A percentile compares a stretch with the other conserved stretches of the same genome.
phyloP scores from a whole-genome alignment of 768 basidiomycete genomes.

The Lactifluus pinguis region DNA sequence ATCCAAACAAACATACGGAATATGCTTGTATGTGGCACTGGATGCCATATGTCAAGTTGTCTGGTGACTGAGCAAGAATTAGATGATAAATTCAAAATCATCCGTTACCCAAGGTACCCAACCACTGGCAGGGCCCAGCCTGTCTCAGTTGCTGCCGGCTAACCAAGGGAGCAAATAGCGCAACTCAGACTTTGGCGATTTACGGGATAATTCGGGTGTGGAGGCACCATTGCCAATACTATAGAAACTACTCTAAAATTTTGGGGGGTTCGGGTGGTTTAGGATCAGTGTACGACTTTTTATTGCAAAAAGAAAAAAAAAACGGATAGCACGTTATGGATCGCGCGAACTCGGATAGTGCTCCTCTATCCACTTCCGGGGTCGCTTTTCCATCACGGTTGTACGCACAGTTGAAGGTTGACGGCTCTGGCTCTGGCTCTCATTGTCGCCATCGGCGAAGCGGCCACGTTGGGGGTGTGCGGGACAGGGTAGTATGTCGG shows the following conservation, averaged over 20 bases:
- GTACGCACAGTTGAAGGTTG: conserved; percentile 22
- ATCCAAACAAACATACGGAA: no score
- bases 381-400: conserved; percentile 47
- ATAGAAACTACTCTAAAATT: neutral
- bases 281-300: neutral
- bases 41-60: no score
- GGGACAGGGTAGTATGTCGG: conserved; percentile 72
- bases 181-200: no score
- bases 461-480: conserved; percentile 51
- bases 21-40: no score
- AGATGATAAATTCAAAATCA: no score
- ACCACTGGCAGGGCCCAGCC: no score
- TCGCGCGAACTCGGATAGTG: conserved; percentile 26
- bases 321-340: neutral
- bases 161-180: no score
- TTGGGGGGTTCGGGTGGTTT: neutral
- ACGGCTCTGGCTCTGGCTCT: conserved; percentile 7
- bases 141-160: no score
- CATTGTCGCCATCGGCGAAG: conserved; percentile 44
- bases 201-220: neutral
- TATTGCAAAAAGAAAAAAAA: neutral
- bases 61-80: no score
- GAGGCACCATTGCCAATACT: neutral
- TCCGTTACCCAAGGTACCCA: no score
- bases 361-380: conserved; percentile 80